Evolutionary conservation across 2,329 filamentous ascomycete genomes (phyloP), one percentile per base, ranked within the genome.

Genomic region (Didymella segeticola): DNA sequence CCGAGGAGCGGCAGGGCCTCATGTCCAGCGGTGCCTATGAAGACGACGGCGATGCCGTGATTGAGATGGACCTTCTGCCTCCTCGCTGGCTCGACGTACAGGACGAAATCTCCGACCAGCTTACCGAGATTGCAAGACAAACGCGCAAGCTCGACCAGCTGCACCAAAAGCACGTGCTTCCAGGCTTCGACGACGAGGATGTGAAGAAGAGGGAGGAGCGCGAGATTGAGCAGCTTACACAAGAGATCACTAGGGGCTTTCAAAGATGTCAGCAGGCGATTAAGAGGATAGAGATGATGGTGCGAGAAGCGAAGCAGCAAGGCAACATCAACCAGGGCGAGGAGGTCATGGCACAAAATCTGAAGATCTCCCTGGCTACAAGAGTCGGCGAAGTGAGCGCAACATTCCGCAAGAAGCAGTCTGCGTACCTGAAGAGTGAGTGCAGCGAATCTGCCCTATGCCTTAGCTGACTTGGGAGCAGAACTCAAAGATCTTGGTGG

Each of bases 51-150:
- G 93, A 98, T 76, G 90, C 91, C 17, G 87, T 99, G 52, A 98
- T 99, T 68, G 95, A 99, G 80, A 98, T 99, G 95, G 93, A 98
- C 76, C 80, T 96, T 31, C 82, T 99, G 15, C 95, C 95, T 20
- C 95, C 95, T 47, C 88, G 95, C 56, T 99, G 95, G 95, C 89
- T 93, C 53, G 95, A 99, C 71, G 83, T 96, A 54, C 93, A 93
- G 68, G 95, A 98, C 72, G 92, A 98, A 72, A 91, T 99, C 56
- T 88, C 89, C 25, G 91, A 97, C 54, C 79, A 90, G 34, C 84
- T 99, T 9, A 83, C 85, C 57, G 86, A 90, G 53, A 91, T 98
- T 62, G 89, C 91, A 46, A 87, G 86, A 56, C 91, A 96, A 77
- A 90, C 91, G 62, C 87, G 90, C 66, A 87, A 87, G 66, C 83